Base-by-base conservation (phyloP, 495 filamentous ascomycete species). In the Aspergillus steynii region DNA sequence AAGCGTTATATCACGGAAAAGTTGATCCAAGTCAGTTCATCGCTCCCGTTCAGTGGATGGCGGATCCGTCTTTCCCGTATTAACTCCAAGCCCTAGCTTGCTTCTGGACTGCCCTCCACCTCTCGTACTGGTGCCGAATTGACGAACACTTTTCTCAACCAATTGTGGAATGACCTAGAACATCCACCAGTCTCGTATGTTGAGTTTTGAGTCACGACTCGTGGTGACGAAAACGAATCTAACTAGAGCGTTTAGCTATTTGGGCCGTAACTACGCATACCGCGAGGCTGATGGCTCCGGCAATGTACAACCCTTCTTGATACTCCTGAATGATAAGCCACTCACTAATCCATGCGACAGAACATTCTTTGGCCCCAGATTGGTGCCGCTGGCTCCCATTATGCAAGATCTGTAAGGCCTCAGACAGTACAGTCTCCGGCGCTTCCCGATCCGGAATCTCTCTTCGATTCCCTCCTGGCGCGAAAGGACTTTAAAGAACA, bases 401-500 rank as follows among this genome's bases (percentile, higher is more conserved):
- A 97, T 65, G 90, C 93, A 14, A 83, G 91, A 61, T 89, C 87
- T 53, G 85, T 90, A 14, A 78, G 83, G 65, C 83, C 90, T n/a
- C 78, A 75, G 55, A 84, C 82, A 1, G 71, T 91, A 53, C 84
- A 84, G 50, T 84, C 84, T 14, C 85, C 82, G 29, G 80, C 84
- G 9, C 80, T 88, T 42, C 93, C 93, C 2, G 92, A 96, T 65
- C 86, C 93, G 0, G 83, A 78, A 20, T 81, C 88, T 3, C 79
- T 97, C 29, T 97, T 93, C 61, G 93, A 96, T 68, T 83, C 85
- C 27, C 69, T 92, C 4, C 82, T 92, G 77, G 83, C 81, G 48
- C 80, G 90, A 29, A 83, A 85, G 53, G 71, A 81, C 14, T 86
- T 81, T 58, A 82, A 85, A 60, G 80, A 86, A 51, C 87, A 90